A percentile compares a stretch with the other conserved stretches of the same genome.
These are phyloP conservation scores for Vaccinium myrtillus DNA, from an alignment of 148 eudicot genomes.

Conservation along the genomic window DNA sequence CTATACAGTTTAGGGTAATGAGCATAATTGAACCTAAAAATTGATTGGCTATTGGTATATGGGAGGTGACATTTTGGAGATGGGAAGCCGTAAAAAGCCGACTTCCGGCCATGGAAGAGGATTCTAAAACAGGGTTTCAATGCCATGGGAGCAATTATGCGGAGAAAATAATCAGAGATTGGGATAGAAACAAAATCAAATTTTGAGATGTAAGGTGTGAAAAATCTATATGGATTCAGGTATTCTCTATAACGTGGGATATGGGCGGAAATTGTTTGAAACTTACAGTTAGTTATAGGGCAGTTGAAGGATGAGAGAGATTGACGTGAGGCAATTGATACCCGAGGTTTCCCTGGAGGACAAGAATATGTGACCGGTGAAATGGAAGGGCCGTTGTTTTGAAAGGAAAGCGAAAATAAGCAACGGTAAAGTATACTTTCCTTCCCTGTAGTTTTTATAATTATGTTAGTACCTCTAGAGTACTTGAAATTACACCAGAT, in stretches of 20 bases:
- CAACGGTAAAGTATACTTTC: not conserved
- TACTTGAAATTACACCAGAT: not conserved
- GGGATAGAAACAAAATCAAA: not conserved
- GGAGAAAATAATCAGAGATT: not conserved
- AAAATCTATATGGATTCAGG: not conserved
- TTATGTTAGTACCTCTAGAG: not conserved
- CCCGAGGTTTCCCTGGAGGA: not conserved
- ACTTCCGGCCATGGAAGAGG: conserved; percentile 31
- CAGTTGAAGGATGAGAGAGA: conserved; percentile 1
- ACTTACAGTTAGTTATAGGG: not conserved
- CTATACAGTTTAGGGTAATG: conserved; percentile 29
- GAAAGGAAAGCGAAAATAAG: not conserved
- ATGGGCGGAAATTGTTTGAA: not conserved
- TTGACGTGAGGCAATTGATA: not conserved
- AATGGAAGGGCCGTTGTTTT: not conserved
- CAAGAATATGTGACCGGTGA: not conserved
- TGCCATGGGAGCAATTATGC: conserved; percentile 17
- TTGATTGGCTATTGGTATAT: conserved; percentile 13
- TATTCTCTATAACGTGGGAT: not conserved
- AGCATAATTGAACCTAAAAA: conserved; percentile 17
- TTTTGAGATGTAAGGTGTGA: not conserved
- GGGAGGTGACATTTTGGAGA: conserved; percentile 22
- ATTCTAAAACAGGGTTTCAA: conserved; percentile 62
- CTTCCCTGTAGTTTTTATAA: not conserved
- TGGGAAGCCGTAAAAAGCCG: conserved; percentile 22